A percentile compares a stretch with the other conserved stretches of the same genome.
These are phyloP conservation scores for Dissophora ornata DNA, from an alignment of 192 early-diverging fungal genomes.

Conservation along the genomic window DNA sequence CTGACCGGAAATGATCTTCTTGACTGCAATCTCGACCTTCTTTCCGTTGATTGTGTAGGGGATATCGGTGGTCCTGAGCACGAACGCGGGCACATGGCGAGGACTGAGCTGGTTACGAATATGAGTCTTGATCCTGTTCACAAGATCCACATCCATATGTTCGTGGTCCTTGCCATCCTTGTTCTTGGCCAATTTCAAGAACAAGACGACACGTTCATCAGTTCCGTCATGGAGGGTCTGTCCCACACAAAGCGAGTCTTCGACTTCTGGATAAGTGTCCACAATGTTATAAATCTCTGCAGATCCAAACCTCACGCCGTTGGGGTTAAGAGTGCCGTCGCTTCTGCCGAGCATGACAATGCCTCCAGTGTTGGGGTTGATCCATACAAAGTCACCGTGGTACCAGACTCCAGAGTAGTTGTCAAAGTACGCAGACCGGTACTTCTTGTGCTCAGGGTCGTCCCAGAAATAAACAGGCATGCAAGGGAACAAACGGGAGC, in stretches of 20 bases:
- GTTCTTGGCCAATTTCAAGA: slow-evolving; percentile 83
- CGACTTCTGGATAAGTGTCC: slow-evolving; percentile 80
- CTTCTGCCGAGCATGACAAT: slow-evolving; percentile 95
- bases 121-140: slow-evolving; percentile 74
- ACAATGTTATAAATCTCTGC: slow-evolving; percentile 97
- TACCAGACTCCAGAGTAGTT: slow-evolving; percentile 91
- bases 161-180: slow-evolving; percentile 67
- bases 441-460: slow-evolving; percentile 72
- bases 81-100: slow-evolving; percentile 90
- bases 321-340: slow-evolving; percentile 94
- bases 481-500: slow-evolving; percentile 93
- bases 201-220: slow-evolving; percentile 94
- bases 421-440: slow-evolving; percentile 89
- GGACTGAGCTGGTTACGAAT: slow-evolving; percentile 90
- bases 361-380: slow-evolving; percentile 87
- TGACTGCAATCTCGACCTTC: slow-evolving; percentile 97
- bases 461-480: slow-evolving; percentile 99
- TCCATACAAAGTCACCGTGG: slow-evolving; percentile 94
- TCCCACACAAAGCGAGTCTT: slow-evolving; percentile 90
- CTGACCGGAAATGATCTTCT: slow-evolving; percentile 84
- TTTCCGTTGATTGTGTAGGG: slow-evolving; percentile 98
- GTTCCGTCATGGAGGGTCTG: slow-evolving; percentile 79
- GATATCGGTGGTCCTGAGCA: slow-evolving; percentile 84
- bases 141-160: slow-evolving; percentile 69
- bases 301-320: slow-evolving; percentile 92